Evolutionary conservation across 73 alveolate species (phyloP), one percentile per base, ranked within the genome.

Genomic region (Symbiodinium natans): DNA sequence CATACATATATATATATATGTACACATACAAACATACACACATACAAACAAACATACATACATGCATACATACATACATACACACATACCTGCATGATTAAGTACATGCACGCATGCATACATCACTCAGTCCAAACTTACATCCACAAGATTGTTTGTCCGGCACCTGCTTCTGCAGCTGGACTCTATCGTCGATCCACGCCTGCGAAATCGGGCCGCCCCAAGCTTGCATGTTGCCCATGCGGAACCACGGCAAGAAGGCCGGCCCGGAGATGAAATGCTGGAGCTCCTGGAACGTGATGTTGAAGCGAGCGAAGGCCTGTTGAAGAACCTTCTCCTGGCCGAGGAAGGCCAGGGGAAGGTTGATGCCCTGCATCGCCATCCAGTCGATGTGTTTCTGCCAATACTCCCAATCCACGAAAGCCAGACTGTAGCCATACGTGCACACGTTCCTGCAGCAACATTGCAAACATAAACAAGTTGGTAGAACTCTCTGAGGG

Each of bases 321-420:
- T 80, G 89, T 80, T 93, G 88, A 59, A 94, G 71, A 31, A 98
- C 99, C 52, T 92, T 68, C 82, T 98, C 99, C 83, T 93, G 92
- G 7, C 99, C 99, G 77, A 96, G 75, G 68, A 90, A 88, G 77
- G 99, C 99, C 80, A 98, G 89, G 92, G 99, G 99, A 48, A 98
- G 95, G 82, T 98, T 98, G 89, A 98, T 75, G 88, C 99, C 99
- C 74, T 98, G 87, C 63, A 98, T 46, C 82, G 99, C 99, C 99
- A 98, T 98, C 99, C 99, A 98, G 82, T 98, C 99, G 56, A 98
- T 80, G 88, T 98, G 99, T 75, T 99, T 89, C 95, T 98, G 99
- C 99, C 99, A 98, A 80, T 99, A 84, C 82, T 93, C 41, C 99
- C 99, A 98, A 54, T 98, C 99, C 99, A 93, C 86, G 3, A 38